Percentiles rank a stretch among this genome's conserved stretches.
phyloP scores from a whole-genome alignment of 1,139 yeast species.

The Eremothecium gossypii region DNA sequence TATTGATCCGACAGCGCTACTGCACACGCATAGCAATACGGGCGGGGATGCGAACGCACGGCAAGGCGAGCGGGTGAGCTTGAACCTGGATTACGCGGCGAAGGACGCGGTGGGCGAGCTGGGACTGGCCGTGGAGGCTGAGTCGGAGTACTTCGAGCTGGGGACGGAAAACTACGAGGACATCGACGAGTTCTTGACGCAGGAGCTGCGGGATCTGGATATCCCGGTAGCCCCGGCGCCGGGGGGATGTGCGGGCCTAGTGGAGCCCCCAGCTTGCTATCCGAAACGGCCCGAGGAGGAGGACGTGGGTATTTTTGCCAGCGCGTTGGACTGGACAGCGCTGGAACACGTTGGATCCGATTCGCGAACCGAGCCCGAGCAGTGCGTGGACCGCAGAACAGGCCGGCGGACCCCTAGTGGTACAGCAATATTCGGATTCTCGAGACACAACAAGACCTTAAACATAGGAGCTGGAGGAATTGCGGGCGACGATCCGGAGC shows the following conservation, averaged over 20 bases:
- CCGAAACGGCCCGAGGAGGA: not conserved
- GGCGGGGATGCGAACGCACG: too few relatives aligned
- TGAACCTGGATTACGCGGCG: too few relatives aligned
- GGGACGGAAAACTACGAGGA: constrained; percentile 14
- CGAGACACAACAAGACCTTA: constrained; percentile 44
- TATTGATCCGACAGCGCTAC: not conserved
- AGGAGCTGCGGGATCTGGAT: constrained; percentile 26
- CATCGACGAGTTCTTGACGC: constrained; percentile 24
- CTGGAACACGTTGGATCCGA: not conserved
- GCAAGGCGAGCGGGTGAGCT: too few relatives aligned
- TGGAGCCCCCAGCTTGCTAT: constrained; percentile 10
- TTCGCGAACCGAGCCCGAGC: not conserved
- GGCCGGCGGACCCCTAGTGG: constrained; percentile 41
- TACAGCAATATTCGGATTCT: constrained; percentile 56
- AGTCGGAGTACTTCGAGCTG: not conserved
- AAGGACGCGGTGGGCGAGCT: too few relatives aligned
- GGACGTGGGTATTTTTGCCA: constrained; percentile 3
- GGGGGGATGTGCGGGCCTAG: not conserved
- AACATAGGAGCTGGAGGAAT: constrained; percentile 14
- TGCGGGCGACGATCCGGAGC: constrained; percentile 7
- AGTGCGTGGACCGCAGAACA: constrained; percentile 3
- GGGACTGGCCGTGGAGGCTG: not conserved
- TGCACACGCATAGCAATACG: not conserved
- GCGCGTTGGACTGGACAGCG: constrained; percentile 4
- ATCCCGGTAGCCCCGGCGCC: constrained; percentile 18